A percentile compares a stretch with the other conserved stretches of the same genome.
Evolutionary conservation across 805 yeast species (phyloP).

Genomic region (Sugiyamaella mastotermitis): DNA sequence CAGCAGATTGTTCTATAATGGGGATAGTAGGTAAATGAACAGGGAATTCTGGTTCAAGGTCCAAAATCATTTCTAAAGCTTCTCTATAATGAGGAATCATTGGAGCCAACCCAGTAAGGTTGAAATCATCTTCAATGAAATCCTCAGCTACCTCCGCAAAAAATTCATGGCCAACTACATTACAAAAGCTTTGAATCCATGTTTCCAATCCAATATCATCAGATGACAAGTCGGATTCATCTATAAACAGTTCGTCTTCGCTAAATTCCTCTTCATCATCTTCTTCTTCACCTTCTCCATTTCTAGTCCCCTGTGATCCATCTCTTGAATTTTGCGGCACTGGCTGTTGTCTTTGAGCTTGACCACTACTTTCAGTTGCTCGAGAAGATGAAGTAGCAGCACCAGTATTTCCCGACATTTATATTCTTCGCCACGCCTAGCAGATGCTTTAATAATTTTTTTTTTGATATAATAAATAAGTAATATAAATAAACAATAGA

Average conservation of each 20-base stretch:
- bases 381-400: not conserved
- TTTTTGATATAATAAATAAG: too few relatives aligned
- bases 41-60: slow-evolving; percentile 60
- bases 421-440: slow-evolving; percentile 1
- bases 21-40: slow-evolving; percentile 64
- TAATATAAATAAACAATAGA: too few relatives aligned
- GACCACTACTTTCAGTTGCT: too few relatives aligned
- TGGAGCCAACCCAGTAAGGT: slow-evolving; percentile 79
- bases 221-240: slow-evolving; percentile 15
- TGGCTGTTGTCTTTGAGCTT: slow-evolving; percentile 1
- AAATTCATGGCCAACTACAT: slow-evolving; percentile 77
- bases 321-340: not conserved
- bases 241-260: slow-evolving; percentile 14
- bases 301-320: not conserved
- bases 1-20: slow-evolving; percentile 82
- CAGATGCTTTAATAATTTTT: too few relatives aligned
- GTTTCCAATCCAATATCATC: slow-evolving; percentile 47
- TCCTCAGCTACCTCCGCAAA: slow-evolving; percentile 89
- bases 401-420: not conserved
- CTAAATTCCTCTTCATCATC: slow-evolving; percentile 13
- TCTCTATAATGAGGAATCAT: slow-evolving; percentile 88
- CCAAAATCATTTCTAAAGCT: slow-evolving; percentile 85
- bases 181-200: slow-evolving; percentile 80
- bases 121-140: slow-evolving; percentile 94
- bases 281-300: slow-evolving; percentile 5